Evolutionary conservation across 1,284 basidiomycete genomes (phyloP), one percentile per base, ranked within the genome.

Genomic region (Marasmius tenuissimus): DNA sequence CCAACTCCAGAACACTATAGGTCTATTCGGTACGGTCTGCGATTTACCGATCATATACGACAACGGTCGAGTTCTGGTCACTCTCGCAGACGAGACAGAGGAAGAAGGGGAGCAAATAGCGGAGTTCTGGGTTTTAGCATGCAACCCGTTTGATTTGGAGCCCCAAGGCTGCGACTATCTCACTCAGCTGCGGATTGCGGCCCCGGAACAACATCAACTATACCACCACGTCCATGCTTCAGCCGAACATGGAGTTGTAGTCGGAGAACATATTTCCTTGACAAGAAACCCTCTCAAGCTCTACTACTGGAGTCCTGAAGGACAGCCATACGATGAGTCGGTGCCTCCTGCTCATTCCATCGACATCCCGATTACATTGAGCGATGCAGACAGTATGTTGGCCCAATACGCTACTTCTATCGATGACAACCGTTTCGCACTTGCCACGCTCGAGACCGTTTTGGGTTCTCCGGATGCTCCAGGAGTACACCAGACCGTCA

Each of bases 131-230:
- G 38, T 54, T 10, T 38, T 54, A n/a, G 12, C 52, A 6, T 54
- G 52, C 52, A 54, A 54, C 16, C 52, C 52, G 16, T 54, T 54
- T 35, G 52, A 54, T 14, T n/a, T 54, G 52, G 52, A 54, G n/a
- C 52, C 34, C 20, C 5, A 11, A 54, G 52, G 52, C 14, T 54
- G 38, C 34, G 35, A 33, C 34, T 38, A 37, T 14, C 34, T 54
- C 11, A 54, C 52, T 20, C 34, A 54, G n/a, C 35, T 54, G 4
- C 52, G 34, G n/a, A n/a, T 34, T 9, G 34, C 52, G 18, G 14
- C 12, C 16, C 16, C 52, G 1, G 52, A 54, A 18, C 11, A 33
- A 2, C 9, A 38, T 8, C 35, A 37, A 35, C 52, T 35, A 2
- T 54, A 54, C 37, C 33, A 37, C 52, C 52, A 38, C 16, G 52